A percentile compares a stretch with the other conserved stretches of the same genome.
These are phyloP conservation scores for Talaromyces piceae DNA, from an alignment of 2,329 filamentous ascomycete genomes.

Conservation along the genomic window DNA sequence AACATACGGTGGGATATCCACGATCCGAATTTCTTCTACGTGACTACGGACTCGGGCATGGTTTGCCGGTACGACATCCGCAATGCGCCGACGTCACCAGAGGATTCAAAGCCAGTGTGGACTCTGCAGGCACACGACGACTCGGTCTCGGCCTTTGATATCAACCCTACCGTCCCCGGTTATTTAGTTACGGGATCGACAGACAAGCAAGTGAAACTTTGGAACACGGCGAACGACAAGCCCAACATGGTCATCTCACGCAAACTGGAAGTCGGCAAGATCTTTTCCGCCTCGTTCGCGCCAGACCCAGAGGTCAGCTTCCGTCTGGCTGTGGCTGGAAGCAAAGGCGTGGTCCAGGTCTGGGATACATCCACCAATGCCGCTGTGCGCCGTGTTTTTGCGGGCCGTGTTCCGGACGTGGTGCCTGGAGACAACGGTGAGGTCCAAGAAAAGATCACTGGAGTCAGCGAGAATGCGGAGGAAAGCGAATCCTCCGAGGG, in stretches of 20 bases:
- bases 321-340: slow-evolving; percentile 85
- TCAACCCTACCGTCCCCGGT: slow-evolving; percentile 83
- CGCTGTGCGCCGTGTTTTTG: slow-evolving; percentile 77
- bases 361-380: slow-evolving; percentile 97
- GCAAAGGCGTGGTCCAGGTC: slow-evolving; percentile 83
- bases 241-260: slow-evolving; percentile 87
- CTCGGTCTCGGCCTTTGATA: slow-evolving; percentile 82
- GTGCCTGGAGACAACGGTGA: slow-evolving; percentile 47
- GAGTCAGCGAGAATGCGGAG: slow-evolving; percentile 60
- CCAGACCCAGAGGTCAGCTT: slow-evolving; percentile 88
- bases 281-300: slow-evolving; percentile 85
- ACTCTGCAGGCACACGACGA: slow-evolving; percentile 92
- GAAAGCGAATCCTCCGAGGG: slow-evolving; percentile 58
- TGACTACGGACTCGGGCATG: slow-evolving; percentile 84
- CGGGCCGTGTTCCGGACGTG: slow-evolving; percentile 56
- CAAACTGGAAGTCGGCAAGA: slow-evolving; percentile 87
- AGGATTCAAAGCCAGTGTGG: slow-evolving; percentile 79
- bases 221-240: slow-evolving; percentile 76
- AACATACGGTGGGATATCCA: slow-evolving; percentile 89
- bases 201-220: slow-evolving; percentile 92
- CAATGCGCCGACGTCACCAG: slow-evolving; percentile 63
- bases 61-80: slow-evolving; percentile 89
- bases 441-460: slow-evolving; percentile 59
- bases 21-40: slow-evolving; percentile 87
- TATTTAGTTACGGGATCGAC: slow-evolving; percentile 90